Evolutionary conservation across 768 basidiomycete species (phyloP).

Genomic region (Hericium rajendrae): DNA sequence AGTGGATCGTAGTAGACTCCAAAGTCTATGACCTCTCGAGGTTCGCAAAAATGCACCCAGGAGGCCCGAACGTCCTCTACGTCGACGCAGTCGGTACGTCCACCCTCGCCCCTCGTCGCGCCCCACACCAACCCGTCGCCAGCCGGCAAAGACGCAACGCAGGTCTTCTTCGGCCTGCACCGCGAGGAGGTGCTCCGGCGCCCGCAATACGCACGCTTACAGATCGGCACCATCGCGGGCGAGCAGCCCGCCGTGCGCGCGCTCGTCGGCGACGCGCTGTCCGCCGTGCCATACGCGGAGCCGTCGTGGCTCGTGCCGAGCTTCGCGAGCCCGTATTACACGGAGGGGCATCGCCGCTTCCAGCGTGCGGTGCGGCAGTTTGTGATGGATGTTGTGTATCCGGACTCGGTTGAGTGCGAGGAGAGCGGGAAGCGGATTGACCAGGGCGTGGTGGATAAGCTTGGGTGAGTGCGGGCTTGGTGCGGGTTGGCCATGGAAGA

Average conservation of each 20-base stretch:
- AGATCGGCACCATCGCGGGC: constrained; percentile 53
- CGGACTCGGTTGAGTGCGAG: constrained; percentile 73
- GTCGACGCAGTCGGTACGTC: constrained; percentile 50
- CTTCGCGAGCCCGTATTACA: constrained; percentile 71
- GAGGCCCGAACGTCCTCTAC: constrained; percentile 68
- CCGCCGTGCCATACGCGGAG: constrained; percentile 77
- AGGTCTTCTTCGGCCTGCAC: constrained; percentile 80
- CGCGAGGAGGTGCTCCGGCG: constrained; percentile 69
- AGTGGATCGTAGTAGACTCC: constrained; percentile 80
- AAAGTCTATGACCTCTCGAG: constrained; percentile 76
- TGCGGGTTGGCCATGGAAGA: background rate
- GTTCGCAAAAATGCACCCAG: constrained; percentile 81
- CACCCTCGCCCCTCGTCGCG: background rate
- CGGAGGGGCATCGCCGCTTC: constrained; percentile 61
- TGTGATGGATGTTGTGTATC: constrained; percentile 61
- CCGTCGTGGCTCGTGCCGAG: constrained; percentile 69
- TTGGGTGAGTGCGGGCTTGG: constrained; percentile 45
- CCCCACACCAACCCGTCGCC: background rate
- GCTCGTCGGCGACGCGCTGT: constrained; percentile 51
- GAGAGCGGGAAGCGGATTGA: constrained; percentile 81
- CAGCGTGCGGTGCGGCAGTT: constrained; percentile 71
- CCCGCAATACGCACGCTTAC: constrained; percentile 63
- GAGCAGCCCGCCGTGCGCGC: constrained; percentile 47
- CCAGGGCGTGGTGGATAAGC: constrained; percentile 75
- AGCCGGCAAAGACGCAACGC: constrained; percentile 71